These are phyloP conservation scores for Neckera pumila DNA, from an alignment of 225 moss, liverwort and hornwort genomes.

Conservation along the genomic window DNA sequence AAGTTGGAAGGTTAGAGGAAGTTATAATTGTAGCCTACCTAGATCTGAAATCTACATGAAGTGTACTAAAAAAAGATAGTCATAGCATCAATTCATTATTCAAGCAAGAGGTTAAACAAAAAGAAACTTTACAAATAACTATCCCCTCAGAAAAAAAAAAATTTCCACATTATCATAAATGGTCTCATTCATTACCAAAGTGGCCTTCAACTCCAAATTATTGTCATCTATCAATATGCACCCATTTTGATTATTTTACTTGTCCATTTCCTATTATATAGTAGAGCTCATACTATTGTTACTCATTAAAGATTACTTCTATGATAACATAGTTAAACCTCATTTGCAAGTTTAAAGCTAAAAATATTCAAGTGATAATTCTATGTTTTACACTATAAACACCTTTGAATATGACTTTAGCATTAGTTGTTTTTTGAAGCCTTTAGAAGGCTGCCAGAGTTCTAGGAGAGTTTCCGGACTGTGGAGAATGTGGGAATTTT, in stretches of 20 bases:
- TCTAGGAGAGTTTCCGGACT: no score
- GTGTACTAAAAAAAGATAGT: background rate
- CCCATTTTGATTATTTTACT: background rate
- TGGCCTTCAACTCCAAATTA: background rate
- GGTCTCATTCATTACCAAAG: background rate
- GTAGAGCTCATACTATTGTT: accelerated
- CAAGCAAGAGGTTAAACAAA: background rate
- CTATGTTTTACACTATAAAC: background rate
- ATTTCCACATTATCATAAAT: no score
- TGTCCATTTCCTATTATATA: background rate
- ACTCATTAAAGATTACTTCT: background rate
- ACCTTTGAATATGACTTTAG: background rate
- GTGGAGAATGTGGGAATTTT: no score
- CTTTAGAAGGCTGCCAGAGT: no score
- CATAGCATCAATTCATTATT: background rate
- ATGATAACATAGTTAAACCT: accelerated
- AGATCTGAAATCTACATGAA: background rate
- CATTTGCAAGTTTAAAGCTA: background rate
- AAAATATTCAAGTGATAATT: background rate
- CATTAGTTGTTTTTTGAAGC: no score
- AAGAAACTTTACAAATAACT: background rate
- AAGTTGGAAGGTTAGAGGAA: background rate
- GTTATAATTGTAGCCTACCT: background rate
- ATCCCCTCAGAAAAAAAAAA: background rate
- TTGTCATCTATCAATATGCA: background rate